Base-by-base conservation (phyloP, 2,329 filamentous ascomycete species). In the Pestalotiopsis sp. region DNA sequence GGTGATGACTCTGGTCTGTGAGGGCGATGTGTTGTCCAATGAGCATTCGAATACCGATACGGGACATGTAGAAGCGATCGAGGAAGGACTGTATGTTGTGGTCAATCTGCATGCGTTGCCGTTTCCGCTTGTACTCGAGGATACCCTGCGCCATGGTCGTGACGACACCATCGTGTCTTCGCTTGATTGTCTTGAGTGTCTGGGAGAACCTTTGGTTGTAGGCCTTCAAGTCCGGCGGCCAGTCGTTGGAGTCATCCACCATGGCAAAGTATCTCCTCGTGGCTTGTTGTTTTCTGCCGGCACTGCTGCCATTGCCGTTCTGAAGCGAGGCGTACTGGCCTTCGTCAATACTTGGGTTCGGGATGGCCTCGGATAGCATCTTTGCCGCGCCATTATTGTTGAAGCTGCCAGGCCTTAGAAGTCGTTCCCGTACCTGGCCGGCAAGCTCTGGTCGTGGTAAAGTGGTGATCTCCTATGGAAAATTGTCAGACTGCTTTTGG, bases 21-120 rank as follows among this genome's bases (percentile, higher is more conserved):
- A 99, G 86, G 69, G 96, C 96, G 77, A 99, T 97, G 84, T 99
- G 96, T 81, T 99, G 96, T 66, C 96, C 96, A 76, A 99, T 98
- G 64, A 99, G 90, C 96, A 99, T 99, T 75, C 96, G 93, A 75
- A 99, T 99, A 73, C 96, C 96, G 77, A 99, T 99, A 71, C 96
- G 93, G 59, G 95, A 98, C 96, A 99, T 99, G 86, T 99, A 99
- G 83, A 99, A 99, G 69, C 96, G 93, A 83, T 99, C 96, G 73
- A 99, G 90, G 85, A 99, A 99, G 67, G 94, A 92, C 81, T 99
- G 96, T 69, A 99, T 98, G 75, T 95, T 97, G 79, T 95, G 92
- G 82, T 98, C 96, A 77, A 99, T 99, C 79, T 98, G 96, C 92
- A 98, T 96, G 66, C 96, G 91, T 86, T 99, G 96, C 71, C 94